Evolutionary conservation across 2,329 filamentous ascomycete genomes (phyloP).

Genomic region (Xylariales sp.): DNA sequence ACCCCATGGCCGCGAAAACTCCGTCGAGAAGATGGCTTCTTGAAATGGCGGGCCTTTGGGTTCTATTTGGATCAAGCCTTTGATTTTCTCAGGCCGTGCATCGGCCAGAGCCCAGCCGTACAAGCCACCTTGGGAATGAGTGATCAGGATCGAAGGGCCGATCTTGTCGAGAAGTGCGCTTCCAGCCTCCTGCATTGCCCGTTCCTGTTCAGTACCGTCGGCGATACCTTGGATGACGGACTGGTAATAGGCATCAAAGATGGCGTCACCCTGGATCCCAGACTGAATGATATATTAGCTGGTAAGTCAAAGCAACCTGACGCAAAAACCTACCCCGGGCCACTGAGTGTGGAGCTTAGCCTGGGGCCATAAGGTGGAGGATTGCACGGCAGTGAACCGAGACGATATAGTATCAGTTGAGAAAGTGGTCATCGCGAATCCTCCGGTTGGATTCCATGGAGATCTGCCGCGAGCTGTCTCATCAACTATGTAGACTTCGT

Average conservation of each 20-base stretch:
- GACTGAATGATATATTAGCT: background rate
- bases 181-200: conserved; percentile 2
- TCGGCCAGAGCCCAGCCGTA: conserved; percentile 12
- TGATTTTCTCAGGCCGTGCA: conserved; percentile 7
- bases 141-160: conserved; percentile 6
- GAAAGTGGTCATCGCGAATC: conserved; percentile 3
- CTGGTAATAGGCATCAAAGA: conserved; percentile 12
- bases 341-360: conserved; percentile 12
- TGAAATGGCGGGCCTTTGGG: conserved; percentile 14
- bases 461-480: conserved; percentile 27
- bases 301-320: background rate
- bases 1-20: conserved; percentile 19
- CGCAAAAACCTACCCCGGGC: conserved; percentile 8
- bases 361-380: conserved; percentile 8
- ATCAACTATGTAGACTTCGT: conserved; percentile 28
- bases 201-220: conserved; percentile 9
- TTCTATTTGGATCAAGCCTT: conserved; percentile 9
- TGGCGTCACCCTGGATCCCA: conserved; percentile 7
- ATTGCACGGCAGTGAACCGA: conserved; percentile 8
- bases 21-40: conserved; percentile 16
- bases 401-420: conserved; percentile 6
- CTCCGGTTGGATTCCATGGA: conserved; percentile 17
- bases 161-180: conserved; percentile 8
- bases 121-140: conserved; percentile 9
- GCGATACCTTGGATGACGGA: conserved; percentile 7